Conservation (phyloP, 768 basidiomycete genomes). For the Tylopilus intermedius region DNA sequence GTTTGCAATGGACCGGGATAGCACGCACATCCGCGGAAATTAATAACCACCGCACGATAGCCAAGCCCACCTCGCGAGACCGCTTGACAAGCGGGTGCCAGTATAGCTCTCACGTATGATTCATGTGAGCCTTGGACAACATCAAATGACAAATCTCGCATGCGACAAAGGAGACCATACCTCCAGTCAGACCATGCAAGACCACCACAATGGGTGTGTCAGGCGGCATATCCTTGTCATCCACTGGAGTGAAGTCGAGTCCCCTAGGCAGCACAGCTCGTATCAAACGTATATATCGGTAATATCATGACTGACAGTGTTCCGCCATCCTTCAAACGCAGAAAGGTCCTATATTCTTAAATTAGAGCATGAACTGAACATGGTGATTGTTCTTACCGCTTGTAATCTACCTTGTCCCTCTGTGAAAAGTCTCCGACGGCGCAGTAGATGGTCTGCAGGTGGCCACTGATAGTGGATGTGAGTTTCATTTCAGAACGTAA, state of each 20-base stretch:
- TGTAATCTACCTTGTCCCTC: slow-evolving; percentile 28
- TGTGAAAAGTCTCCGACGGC: slow-evolving; percentile 29
- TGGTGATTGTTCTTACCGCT: slow-evolving; percentile 19
- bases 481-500: slow-evolving; percentile 7
- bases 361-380: slow-evolving; percentile 7
- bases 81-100: slow-evolving; percentile 67
- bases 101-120: slow-evolving; percentile 79
- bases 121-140: slow-evolving; percentile 71
- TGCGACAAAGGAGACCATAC: slow-evolving; percentile 13
- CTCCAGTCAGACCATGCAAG: slow-evolving; percentile 31
- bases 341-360: slow-evolving; percentile 18
- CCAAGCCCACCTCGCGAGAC: slow-evolving; percentile 81
- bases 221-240: slow-evolving; percentile 17
- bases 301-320: slow-evolving; percentile 26
- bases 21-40: slow-evolving; percentile 84
- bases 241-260: slow-evolving; percentile 30
- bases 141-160: slow-evolving; percentile 1
- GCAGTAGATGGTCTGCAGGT: slow-evolving; percentile 31
- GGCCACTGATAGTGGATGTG: slow-evolving; percentile 22
- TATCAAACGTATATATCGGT: neutral
- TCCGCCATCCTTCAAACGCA: slow-evolving; percentile 29
- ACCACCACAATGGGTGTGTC: slow-evolving; percentile 31
- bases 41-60: slow-evolving; percentile 85
- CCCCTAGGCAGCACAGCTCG: slow-evolving; percentile 15
- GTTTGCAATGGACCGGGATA: slow-evolving; percentile 3